Conservation (phyloP, 129 eudicot genomes). For the Helichrysum umbraculigerum region DNA sequence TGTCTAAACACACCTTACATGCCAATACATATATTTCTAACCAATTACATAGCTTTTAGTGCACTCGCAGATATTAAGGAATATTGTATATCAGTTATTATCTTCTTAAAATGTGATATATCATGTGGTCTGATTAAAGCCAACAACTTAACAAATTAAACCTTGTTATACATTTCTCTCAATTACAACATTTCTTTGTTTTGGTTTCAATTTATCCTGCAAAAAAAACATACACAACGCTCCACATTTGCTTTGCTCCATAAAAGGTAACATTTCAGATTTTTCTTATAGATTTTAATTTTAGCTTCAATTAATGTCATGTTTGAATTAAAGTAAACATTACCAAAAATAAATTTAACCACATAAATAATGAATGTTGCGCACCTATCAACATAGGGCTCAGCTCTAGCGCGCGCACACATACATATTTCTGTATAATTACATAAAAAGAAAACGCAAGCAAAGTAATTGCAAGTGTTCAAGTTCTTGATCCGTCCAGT, state of each 20-base stretch:
- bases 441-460: too few relatives aligned
- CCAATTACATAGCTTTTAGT: not conserved
- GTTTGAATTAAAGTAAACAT: too few relatives aligned
- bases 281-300: not conserved
- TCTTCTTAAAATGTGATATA: not conserved
- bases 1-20: too few relatives aligned
- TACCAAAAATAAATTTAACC: too few relatives aligned
- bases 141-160: too few relatives aligned
- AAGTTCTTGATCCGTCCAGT: too few relatives aligned
- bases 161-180: not conserved
- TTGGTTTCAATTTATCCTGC: not conserved
- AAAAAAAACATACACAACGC: not conserved
- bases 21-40: not conserved
- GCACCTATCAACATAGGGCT: too few relatives aligned
- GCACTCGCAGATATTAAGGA: not conserved
- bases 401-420: too few relatives aligned
- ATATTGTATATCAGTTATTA: not conserved
- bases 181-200: not conserved
- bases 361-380: too few relatives aligned
- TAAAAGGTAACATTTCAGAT: not conserved
- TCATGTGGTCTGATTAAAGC: not conserved
- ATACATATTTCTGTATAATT: too few relatives aligned
- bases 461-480: too few relatives aligned
- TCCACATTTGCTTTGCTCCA: not conserved
- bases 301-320: too few relatives aligned